Evolutionary conservation across 768 basidiomycete genomes (phyloP).

Genomic region (Russula dissimulans): DNA sequence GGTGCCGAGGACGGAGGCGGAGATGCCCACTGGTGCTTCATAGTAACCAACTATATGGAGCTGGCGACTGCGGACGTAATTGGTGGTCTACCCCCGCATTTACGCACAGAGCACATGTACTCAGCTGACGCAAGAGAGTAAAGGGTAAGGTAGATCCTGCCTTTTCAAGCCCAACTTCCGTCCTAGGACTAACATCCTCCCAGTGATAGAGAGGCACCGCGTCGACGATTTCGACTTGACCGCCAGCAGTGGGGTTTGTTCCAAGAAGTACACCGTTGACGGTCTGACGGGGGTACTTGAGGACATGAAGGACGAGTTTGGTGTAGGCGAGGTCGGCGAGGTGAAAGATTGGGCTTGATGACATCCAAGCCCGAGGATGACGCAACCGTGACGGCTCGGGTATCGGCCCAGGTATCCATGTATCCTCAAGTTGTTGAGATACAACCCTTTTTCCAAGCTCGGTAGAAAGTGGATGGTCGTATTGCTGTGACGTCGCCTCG

Average conservation of each 20-base stretch:
- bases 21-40: conserved; percentile 58
- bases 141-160: conserved; percentile 32
- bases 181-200: conserved; percentile 77
- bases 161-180: conserved; percentile 76
- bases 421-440: no score
- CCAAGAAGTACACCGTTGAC: conserved; percentile 77
- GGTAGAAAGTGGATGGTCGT: no score
- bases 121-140: not conserved
- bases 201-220: conserved; percentile 74
- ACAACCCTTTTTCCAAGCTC: no score
- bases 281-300: conserved; percentile 66
- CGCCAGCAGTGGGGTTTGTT: conserved; percentile 23
- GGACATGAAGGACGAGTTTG: conserved; percentile 70
- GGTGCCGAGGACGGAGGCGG: conserved; percentile 45
- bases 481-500: no score
- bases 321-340: conserved; percentile 56
- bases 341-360: conserved; percentile 30
- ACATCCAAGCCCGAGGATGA: not conserved
- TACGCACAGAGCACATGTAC: no score
- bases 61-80: conserved; percentile 46
- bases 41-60: conserved; percentile 64
- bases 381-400: no score
- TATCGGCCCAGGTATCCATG: no score
- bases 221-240: conserved; percentile 46
- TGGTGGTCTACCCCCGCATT: conserved; percentile 37